These are phyloP conservation scores for Daldinia childiae DNA, from an alignment of 495 filamentous ascomycete species.

Conservation along the genomic window DNA sequence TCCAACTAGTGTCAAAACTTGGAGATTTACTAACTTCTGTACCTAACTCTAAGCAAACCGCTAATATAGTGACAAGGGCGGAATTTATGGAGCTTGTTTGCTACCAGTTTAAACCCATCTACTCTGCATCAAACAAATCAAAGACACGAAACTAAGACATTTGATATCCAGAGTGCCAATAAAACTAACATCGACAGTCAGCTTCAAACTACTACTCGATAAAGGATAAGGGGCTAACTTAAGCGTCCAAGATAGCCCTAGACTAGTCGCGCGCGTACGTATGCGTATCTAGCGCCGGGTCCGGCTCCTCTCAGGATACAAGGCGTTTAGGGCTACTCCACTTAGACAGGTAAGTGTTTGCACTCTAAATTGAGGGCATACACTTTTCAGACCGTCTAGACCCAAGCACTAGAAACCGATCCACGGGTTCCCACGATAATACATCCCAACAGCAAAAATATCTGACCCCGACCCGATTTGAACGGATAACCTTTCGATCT, in stretches of 20 bases:
- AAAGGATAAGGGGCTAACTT: background rate
- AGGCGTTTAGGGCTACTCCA: background rate
- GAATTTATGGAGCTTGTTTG: background rate
- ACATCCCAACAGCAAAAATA: background rate
- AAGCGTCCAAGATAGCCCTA: background rate
- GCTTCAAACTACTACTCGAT: background rate
- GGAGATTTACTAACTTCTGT: background rate
- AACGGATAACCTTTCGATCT: slow-evolving; percentile 7
- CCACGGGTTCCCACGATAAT: background rate
- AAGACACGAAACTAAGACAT: background rate
- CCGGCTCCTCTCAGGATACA: background rate
- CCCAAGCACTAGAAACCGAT: background rate
- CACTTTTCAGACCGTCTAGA: background rate
- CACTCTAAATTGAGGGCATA: background rate
- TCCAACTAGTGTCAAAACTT: background rate
- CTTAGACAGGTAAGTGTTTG: background rate
- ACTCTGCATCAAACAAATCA: background rate
- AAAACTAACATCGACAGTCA: background rate
- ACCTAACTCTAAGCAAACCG: too few relatives aligned
- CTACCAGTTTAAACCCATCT: background rate
- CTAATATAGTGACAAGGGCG: background rate
- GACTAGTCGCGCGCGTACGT: background rate
- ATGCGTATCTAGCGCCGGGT: background rate
- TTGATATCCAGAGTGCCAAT: background rate
- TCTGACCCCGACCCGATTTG: background rate